Percentiles rank a stretch among this genome's conserved stretches.
These are phyloP conservation scores for Saksenaea vasiformis DNA, from an alignment of 371 early-diverging fungal species.

Conservation along the genomic window DNA sequence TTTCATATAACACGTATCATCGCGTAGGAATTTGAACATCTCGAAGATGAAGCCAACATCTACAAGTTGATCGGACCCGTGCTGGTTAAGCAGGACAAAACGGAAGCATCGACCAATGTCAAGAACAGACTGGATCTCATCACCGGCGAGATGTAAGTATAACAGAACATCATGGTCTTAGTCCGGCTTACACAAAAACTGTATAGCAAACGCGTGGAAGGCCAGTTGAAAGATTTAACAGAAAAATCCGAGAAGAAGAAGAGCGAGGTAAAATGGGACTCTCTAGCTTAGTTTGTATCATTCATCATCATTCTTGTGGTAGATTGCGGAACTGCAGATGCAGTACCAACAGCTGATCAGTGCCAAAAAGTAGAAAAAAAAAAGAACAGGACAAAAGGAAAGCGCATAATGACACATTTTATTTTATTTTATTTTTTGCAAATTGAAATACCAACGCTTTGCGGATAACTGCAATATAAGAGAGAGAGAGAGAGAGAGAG, in stretches of 20 bases:
- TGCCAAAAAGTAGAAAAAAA: neutral
- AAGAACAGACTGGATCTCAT: constrained; percentile 94
- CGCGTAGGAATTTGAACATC: constrained; percentile 79
- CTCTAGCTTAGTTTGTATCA: neutral
- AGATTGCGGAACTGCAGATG: constrained; percentile 25
- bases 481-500: no score
- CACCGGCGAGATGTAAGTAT: constrained; percentile 80
- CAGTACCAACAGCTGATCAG: constrained; percentile 17
- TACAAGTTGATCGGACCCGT: constrained; percentile 97
- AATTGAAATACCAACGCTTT: no score
- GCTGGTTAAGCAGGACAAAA: constrained; percentile 88
- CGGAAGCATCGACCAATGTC: constrained; percentile 87
- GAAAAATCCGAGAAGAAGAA: constrained; percentile 25
- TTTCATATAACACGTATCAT: neutral
- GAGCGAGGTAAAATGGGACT: constrained; percentile 25
- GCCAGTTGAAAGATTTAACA: constrained; percentile 57
- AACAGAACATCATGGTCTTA: neutral
- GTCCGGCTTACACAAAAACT: neutral
- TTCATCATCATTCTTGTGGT: neutral
- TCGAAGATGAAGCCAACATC: constrained; percentile 81
- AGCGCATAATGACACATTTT: no score
- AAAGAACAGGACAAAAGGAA: neutral
- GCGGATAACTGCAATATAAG: no score
- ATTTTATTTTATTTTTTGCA: no score
- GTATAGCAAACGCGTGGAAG: constrained; percentile 81